Evolutionary conservation across 768 basidiomycete species (phyloP), one percentile per base, ranked within the genome.

Genomic region (Russula emetica): DNA sequence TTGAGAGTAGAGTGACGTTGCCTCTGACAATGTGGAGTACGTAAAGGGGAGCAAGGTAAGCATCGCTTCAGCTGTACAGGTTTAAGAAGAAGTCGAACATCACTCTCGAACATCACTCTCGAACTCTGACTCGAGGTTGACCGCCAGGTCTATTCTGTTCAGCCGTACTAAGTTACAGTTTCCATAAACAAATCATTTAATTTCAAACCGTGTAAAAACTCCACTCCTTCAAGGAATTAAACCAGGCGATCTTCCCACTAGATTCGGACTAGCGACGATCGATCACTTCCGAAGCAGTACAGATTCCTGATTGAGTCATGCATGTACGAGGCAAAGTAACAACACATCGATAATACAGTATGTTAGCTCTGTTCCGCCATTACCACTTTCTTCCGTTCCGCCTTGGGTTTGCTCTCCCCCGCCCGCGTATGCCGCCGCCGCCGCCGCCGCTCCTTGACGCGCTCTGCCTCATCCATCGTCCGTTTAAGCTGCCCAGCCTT

Each of bases 381-480:
- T 65, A 98, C 90, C 47, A 87, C 77, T 74, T 90, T 95, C 78
- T 94, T 94, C 75, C 88, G 84, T 80, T 94, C 94, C 45, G 94
- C 84, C 72, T 89, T 92, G 10, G 96, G 96, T 72, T 94, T 97
- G 75, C 75, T 83, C 73, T 87, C 85, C 49, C 94, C 94, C 14
- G 85, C 85, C 30, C 93, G 82, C 8, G 95, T 89, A 73, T 98
- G 96, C 71, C 87, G 88, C 73, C n/a, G n/a, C n/a, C 95, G 79
- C 67, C 96, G 80, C 67, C 94, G 83, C 73, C 98, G 95, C 71
- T 99, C 94, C 77, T 97, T 98, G 81, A 89, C 90, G 62, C 88
- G 83, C 49, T 80, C 79, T 5, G 94, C 87, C 34, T 94, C 94
- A 72, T 96, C 74, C 95, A 98, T 98, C 49, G 93, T 92, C 62